Base-by-base conservation (phyloP, 2,329 filamentous ascomycete genomes). In the Colletotrichum musicola region DNA sequence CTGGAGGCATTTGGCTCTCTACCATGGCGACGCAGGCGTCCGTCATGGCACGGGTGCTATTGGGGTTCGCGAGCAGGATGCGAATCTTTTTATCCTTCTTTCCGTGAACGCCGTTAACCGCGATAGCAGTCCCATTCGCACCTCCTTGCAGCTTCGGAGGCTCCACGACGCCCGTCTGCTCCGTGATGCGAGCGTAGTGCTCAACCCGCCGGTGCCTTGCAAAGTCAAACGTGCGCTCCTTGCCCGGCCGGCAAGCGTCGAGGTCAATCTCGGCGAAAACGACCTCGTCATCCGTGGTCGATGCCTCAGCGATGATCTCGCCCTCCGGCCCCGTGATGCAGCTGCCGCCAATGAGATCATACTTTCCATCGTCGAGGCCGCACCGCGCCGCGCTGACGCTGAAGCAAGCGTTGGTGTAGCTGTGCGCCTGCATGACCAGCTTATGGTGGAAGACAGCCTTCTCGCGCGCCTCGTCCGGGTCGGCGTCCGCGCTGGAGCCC, bases 41-140 rank as follows among this genome's bases (percentile, higher is more conserved):
- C 4, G 92, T 95, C 92, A 95, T 95, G 61, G 85, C 82, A 62
- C 81, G 74, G 0, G 90, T 93, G 3, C 91, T 93, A 79, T 95
- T 95, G 30, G 93, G 93, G 75, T 96, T 95, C 73, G 95, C 85
- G 69, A 95, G 83, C 42, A 95, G 84, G 68, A 94, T 88, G 68
- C 46, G 68, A 2, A 67, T 67, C 44, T 67, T 67, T 35, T 57
- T 62, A 14, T 56, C 12, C 35, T 44, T 56, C 6, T 35, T 6
- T n/a, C 7, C 35, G n/a, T 14, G 18, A 6, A 38, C 53, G n/a
- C 59, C 53, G 14, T 47, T 53, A 4, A 56, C 53, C 2, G 6
- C 12, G n/a, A 20, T 2, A 1, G 27, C n/a, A 6, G 5, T 12
- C 6, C 30, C 35, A 14, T 13, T 46, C 4, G 53, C 14, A 1